Percentiles rank a stretch among this genome's conserved stretches.
Evolutionary conservation across 257 asterid species (phyloP).

Genomic region (Nicotiana otophora): DNA sequence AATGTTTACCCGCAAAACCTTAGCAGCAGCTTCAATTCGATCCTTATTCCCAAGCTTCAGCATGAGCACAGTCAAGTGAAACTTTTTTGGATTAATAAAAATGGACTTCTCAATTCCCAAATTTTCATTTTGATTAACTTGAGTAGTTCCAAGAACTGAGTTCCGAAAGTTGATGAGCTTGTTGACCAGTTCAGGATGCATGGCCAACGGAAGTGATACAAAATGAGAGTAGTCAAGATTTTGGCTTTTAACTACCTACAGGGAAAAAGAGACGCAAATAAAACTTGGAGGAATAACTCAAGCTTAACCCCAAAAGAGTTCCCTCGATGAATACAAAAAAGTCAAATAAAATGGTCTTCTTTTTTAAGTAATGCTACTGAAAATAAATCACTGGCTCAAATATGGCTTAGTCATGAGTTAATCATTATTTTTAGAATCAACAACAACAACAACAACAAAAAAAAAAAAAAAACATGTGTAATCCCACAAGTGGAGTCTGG

Average conservation of each 20-base stretch:
- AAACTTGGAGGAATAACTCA: background rate
- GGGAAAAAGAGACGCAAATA: slow-evolving; percentile 12
- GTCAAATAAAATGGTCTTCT: background rate
- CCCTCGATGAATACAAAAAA: background rate
- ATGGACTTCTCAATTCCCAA: too few relatives aligned
- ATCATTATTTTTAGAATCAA: too few relatives aligned
- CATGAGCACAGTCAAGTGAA: slow-evolving; percentile 93
- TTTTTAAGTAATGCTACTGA: background rate
- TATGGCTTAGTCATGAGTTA: background rate
- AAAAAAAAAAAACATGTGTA: too few relatives aligned
- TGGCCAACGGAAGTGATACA: slow-evolving; percentile 88
- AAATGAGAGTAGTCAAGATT: slow-evolving; percentile 79
- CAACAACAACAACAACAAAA: too few relatives aligned
- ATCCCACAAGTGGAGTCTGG: too few relatives aligned
- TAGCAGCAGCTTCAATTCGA: slow-evolving; percentile 60
- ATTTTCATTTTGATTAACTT: slow-evolving; percentile 8
- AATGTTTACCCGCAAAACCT: slow-evolving; percentile 67
- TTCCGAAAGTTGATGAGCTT: slow-evolving; percentile 69
- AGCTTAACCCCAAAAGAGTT: background rate
- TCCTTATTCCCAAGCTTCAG: slow-evolving; percentile 83
- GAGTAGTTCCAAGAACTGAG: slow-evolving; percentile 42
- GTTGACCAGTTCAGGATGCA: slow-evolving; percentile 60
- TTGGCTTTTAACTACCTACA: slow-evolving; percentile 68
- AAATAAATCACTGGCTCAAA: background rate
- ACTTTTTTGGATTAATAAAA: slow-evolving; percentile 72